These are phyloP conservation scores for Aspergillus neotritici DNA, from an alignment of 2,329 filamentous ascomycete genomes.

Conservation along the genomic window DNA sequence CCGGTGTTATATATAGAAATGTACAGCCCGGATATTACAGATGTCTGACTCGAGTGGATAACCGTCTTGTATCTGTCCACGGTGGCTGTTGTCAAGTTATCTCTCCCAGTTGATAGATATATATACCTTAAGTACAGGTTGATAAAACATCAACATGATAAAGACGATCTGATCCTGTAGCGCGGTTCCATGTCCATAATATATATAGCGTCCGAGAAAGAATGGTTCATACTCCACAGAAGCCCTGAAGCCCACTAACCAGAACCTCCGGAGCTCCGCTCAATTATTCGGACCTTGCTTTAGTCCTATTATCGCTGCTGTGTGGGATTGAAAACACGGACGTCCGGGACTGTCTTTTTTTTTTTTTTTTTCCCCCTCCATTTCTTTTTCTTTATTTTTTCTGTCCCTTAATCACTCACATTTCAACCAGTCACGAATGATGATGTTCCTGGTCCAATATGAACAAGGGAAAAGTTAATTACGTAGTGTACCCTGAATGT, in stretches of 20 bases:
- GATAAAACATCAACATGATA: background rate
- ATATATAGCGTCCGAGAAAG: slow-evolving; percentile 7
- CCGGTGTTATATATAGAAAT: no score
- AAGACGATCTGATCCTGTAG: no score
- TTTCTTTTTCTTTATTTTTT: background rate
- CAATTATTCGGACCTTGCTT: background rate
- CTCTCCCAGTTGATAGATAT: no score
- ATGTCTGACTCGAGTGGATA: no score
- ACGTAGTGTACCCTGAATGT: no score
- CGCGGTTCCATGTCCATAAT: background rate
- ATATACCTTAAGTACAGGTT: background rate
- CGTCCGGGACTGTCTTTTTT: slow-evolving; percentile 9
- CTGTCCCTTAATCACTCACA: no score
- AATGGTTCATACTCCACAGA: slow-evolving; percentile 22
- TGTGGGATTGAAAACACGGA: slow-evolving; percentile 4
- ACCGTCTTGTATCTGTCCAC: no score
- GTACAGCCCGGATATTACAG: no score
- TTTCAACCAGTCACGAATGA: no score
- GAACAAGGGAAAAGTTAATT: no score
- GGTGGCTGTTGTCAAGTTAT: background rate
- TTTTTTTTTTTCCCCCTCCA: slow-evolving; percentile 1
- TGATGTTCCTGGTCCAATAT: no score
- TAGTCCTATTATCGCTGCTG: background rate
- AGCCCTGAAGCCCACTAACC: slow-evolving; percentile 21
- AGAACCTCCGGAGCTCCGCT: background rate